Conservation (phyloP, 1,139 yeast genomes). For the Kurtzmaniella natalensis region DNA sequence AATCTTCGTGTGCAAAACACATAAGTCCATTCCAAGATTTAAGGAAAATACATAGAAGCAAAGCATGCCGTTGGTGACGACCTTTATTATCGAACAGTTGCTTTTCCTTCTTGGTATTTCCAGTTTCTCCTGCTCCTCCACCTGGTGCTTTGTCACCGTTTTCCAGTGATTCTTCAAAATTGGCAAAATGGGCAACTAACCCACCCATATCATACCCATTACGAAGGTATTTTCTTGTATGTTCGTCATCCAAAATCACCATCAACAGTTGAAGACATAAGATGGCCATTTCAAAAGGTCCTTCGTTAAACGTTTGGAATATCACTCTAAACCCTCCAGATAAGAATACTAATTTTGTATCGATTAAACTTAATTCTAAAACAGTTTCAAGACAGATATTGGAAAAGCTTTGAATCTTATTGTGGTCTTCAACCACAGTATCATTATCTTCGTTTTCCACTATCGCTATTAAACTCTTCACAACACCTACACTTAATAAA, state of each 20-base stretch:
- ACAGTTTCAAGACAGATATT: constrained; percentile 62
- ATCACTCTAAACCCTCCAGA: constrained; percentile 65
- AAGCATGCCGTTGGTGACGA: constrained; percentile 58
- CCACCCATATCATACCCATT: constrained; percentile 63
- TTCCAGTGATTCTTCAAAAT: too few species aligned
- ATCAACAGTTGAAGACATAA: constrained; percentile 54
- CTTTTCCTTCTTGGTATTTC: constrained; percentile 5
- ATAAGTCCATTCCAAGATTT: constrained; percentile 78
- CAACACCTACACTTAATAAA: constrained; percentile 58
- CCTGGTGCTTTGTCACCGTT: too few species aligned
- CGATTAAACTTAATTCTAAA: constrained; percentile 60
- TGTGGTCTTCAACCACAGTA: constrained; percentile 8
- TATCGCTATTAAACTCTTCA: constrained; percentile 68
- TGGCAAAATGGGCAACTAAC: constrained; percentile 56
- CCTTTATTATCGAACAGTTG: constrained; percentile 5
- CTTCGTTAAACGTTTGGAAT: constrained; percentile 57
- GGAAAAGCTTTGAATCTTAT: constrained; percentile 30
- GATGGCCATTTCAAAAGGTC: constrained; percentile 54
- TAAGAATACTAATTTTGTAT: constrained; percentile 57
- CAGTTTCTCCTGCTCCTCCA: not conserved
- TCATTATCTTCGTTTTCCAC: constrained; percentile 51
- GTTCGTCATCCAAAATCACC: constrained; percentile 56
- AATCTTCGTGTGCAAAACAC: constrained; percentile 57
- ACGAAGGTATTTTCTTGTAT: constrained; percentile 51
- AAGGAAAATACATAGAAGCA: constrained; percentile 55